Conservation (phyloP, 1,284 basidiomycete genomes). For the Chondrostereum purpureum region DNA sequence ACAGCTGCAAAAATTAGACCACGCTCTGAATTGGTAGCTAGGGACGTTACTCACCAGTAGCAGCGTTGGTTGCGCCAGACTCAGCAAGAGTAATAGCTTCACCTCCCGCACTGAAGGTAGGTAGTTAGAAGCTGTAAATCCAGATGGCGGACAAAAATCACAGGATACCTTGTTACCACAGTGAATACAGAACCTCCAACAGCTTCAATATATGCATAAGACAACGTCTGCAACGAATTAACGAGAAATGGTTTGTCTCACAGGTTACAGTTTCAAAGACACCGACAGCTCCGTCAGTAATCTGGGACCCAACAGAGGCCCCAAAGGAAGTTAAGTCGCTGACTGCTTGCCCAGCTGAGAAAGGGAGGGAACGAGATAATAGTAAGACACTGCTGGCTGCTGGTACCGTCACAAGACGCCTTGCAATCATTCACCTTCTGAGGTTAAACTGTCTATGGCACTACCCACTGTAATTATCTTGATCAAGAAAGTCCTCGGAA, state of each 20-base stretch:
- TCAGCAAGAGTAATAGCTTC: constrained; percentile 33
- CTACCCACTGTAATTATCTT: constrained; percentile 11
- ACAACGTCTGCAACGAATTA: background rate
- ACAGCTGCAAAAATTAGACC: too few species aligned
- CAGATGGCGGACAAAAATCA: constrained; percentile 17
- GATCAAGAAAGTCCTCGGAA: constrained; percentile 9
- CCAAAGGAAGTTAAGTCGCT: constrained; percentile 44
- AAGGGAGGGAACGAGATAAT: constrained; percentile 4
- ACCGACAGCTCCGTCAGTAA: constrained; percentile 19
- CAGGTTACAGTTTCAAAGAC: constrained; percentile 15
- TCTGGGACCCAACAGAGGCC: constrained; percentile 44
- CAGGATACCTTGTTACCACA: constrained; percentile 26
- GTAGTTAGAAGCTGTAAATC: too few species aligned
- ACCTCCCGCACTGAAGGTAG: constrained; percentile 27
- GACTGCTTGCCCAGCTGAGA: constrained; percentile 27
- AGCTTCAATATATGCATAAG: constrained; percentile 29
- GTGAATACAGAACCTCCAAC: constrained; percentile 31
- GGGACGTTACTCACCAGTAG: too few species aligned
- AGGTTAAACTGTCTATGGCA: constrained; percentile 9
- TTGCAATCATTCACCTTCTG: constrained; percentile 32
- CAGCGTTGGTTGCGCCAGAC: constrained; percentile 29
- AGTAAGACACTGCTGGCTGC: too few species aligned
- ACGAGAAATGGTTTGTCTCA: background rate
- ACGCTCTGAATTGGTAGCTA: too few species aligned
- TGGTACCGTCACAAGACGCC: too few species aligned